These are phyloP conservation scores for Ceriops decandra DNA, from an alignment of 345 rosid species.

Conservation along the genomic window DNA sequence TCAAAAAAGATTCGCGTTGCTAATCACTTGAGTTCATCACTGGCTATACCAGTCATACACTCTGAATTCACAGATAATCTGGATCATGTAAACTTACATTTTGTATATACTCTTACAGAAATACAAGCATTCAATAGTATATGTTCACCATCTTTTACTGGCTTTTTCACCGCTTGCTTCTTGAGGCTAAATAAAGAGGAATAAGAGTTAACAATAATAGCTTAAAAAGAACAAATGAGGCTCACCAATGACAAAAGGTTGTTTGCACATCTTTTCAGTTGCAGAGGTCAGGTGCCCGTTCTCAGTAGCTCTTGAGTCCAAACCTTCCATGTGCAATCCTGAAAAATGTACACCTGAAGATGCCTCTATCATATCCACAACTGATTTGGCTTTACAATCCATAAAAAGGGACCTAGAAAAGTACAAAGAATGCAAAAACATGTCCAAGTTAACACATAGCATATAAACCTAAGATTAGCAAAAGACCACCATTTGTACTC, in stretches of 20 bases:
- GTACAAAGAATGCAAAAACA: slow-evolving; percentile 6
- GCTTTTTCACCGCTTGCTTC: neutral
- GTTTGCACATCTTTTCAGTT: slow-evolving; percentile 51
- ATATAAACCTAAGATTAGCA: neutral
- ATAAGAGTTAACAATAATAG: neutral
- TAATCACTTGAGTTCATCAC: too few relatives aligned
- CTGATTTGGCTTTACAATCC: slow-evolving; percentile 63
- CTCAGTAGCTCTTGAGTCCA: slow-evolving; percentile 35
- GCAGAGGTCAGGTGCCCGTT: slow-evolving; percentile 36
- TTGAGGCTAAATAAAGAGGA: neutral
- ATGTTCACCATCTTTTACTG: neutral
- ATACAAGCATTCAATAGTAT: too few relatives aligned
- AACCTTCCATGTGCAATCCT: slow-evolving; percentile 75
- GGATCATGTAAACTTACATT: too few relatives aligned
- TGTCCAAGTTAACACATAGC: neutral
- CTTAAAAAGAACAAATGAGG: neutral
- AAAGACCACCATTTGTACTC: neutral
- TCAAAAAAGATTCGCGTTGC: too few relatives aligned
- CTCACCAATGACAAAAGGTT: slow-evolving; percentile 94
- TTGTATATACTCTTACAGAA: too few relatives aligned
- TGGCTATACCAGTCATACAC: too few relatives aligned
- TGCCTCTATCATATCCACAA: slow-evolving; percentile 83
- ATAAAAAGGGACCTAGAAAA: slow-evolving; percentile 30
- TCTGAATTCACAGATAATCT: too few relatives aligned
- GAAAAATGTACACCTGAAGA: slow-evolving; percentile 84